Evolutionary conservation across 441 rosid genomes (phyloP).

Genomic region (Mallotus repandus): DNA sequence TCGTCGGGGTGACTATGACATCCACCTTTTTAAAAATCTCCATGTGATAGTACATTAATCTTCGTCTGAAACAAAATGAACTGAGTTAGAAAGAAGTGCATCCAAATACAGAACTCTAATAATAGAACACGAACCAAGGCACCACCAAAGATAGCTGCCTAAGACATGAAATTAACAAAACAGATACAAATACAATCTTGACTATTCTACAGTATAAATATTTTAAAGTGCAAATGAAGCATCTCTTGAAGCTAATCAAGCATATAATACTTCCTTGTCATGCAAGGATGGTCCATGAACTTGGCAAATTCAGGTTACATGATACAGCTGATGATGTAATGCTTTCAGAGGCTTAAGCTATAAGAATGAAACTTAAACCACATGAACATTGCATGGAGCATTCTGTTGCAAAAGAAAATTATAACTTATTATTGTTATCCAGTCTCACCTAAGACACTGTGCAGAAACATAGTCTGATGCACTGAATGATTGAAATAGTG

Average conservation of each 20-base stretch:
- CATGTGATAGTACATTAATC: constrained; percentile 72
- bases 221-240: background rate
- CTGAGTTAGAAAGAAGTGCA: constrained; percentile 2
- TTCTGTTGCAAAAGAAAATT: no score
- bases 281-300: background rate
- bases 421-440: background rate
- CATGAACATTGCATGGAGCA: background rate
- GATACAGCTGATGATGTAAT: background rate
- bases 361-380: constrained; percentile 5
- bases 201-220: background rate
- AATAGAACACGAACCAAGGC: background rate
- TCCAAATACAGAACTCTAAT: background rate
- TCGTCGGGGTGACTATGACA: constrained; percentile 82
- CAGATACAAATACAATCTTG: background rate
- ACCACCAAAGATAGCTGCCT: no score
- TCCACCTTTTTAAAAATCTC: constrained; percentile 83
- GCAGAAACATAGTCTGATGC: constrained; percentile 80
- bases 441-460: constrained; percentile 69
- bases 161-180: background rate
- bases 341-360: constrained; percentile 1
- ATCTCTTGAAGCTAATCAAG: background rate
- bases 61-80: constrained; percentile 52
- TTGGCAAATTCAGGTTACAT: background rate
- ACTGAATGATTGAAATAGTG: constrained; percentile 68
- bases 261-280: background rate